Percentiles rank a stretch among this genome's conserved stretches.
phyloP scores from a whole-genome alignment of 257 asterid genomes.

The Solanum peruvianum region DNA sequence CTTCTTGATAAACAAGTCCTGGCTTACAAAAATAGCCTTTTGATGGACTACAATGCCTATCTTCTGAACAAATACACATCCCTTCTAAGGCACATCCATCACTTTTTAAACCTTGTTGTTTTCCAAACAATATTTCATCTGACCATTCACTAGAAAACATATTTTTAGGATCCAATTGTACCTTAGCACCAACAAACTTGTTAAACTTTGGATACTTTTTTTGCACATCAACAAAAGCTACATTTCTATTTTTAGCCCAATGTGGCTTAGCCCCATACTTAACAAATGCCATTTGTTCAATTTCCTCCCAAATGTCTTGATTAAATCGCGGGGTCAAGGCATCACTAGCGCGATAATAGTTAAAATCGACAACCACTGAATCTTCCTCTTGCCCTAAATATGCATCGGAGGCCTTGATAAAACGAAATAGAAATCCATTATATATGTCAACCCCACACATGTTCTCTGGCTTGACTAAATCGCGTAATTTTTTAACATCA shows the following conservation, averaged over 20 bases:
- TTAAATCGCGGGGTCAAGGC: constrained; percentile 39
- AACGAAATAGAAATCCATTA: constrained; percentile 69
- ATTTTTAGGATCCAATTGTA: constrained; percentile 32
- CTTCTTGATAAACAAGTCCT: constrained; percentile 52
- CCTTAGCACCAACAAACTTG: constrained; percentile 37
- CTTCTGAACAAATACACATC: constrained; percentile 52
- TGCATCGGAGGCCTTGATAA: constrained; percentile 39
- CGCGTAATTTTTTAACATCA: constrained; percentile 46
- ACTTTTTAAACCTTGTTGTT: not conserved
- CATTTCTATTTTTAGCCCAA: constrained; percentile 74
- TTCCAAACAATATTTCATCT: constrained; percentile 38
- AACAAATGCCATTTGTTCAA: constrained; percentile 78
- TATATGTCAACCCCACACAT: constrained; percentile 75
- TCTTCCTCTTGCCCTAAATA: constrained; percentile 52
- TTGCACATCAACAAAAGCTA: constrained; percentile 34
- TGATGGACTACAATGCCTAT: constrained; percentile 63
- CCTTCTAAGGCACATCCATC: constrained; percentile 89
- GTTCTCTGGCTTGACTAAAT: constrained; percentile 25
- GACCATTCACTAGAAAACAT: constrained; percentile 52
- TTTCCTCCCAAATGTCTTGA: constrained; percentile 67
- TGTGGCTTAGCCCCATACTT: constrained; percentile 64
- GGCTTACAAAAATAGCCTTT: constrained; percentile 47
- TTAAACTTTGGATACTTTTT: constrained; percentile 35
- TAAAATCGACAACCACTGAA: constrained; percentile 55
- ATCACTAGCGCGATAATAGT: constrained; percentile 54